Evolutionary conservation across 495 filamentous ascomycete genomes (phyloP).

Genomic region (Pseudoneurospora amorphoporcata): DNA sequence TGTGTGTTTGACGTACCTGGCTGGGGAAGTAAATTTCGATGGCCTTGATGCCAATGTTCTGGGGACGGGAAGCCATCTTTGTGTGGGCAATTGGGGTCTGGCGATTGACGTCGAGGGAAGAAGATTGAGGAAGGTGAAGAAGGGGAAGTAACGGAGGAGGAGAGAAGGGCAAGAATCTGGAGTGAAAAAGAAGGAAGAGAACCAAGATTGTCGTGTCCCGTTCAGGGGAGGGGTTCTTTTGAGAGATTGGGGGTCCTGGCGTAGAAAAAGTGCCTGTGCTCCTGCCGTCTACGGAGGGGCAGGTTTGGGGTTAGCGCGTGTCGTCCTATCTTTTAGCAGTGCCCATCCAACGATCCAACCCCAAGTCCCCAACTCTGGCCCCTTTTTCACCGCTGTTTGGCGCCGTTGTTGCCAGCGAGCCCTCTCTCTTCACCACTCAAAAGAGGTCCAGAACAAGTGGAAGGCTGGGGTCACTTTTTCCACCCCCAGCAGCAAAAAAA

Average conservation of each 20-base stretch:
- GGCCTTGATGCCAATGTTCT: slow-evolving; percentile 99
- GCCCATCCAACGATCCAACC: not conserved
- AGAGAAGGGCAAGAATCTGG: not conserved
- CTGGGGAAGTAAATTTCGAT: slow-evolving; percentile 97
- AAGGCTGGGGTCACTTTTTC: not conserved
- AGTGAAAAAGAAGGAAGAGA: not conserved
- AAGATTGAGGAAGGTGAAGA: slow-evolving; percentile 1
- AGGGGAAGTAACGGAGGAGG: slow-evolving; percentile 2
- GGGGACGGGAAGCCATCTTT: slow-evolving; percentile 77
- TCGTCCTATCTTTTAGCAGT: not conserved
- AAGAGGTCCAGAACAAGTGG: not conserved
- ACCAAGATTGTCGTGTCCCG: not conserved
- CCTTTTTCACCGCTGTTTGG: not conserved
- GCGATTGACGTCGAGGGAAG: not conserved
- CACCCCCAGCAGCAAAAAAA: not conserved
- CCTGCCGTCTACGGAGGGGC: not conserved
- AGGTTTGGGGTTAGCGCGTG: not conserved
- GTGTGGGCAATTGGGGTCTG: slow-evolving; percentile 19
- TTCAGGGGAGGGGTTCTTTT: not conserved
- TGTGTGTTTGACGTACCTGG: slow-evolving; percentile 54
- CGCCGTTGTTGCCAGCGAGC: not conserved
- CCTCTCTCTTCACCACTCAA: not conserved
- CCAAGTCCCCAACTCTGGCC: not conserved
- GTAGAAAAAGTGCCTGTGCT: not conserved
- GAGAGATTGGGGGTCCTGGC: not conserved